Evolutionary conservation across 2,329 filamentous ascomycete genomes (phyloP).

Genomic region (Cladosporium sp.): DNA sequence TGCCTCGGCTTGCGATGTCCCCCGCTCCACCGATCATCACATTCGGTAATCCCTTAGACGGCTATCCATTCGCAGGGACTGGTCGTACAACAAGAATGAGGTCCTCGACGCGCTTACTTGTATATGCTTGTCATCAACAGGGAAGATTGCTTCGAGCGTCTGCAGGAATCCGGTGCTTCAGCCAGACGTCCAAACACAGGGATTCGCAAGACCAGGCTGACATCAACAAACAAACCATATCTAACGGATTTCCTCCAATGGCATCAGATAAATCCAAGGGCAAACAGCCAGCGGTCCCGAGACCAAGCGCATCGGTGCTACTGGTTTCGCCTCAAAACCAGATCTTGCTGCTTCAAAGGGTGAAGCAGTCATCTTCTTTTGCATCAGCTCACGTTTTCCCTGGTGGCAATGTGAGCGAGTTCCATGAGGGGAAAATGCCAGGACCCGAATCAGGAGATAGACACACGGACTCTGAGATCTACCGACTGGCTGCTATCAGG

Average conservation of each 20-base stretch:
- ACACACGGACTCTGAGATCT: constrained; percentile 68
- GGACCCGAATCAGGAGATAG: constrained; percentile 48
- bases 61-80: too few relatives aligned
- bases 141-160: background rate
- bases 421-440: constrained; percentile 67
- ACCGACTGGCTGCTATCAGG: constrained; percentile 77
- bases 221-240: constrained; percentile 12
- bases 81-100: too few relatives aligned
- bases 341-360: constrained; percentile 81
- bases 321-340: constrained; percentile 83
- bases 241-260: constrained; percentile 15
- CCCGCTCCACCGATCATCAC: constrained; percentile 1
- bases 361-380: constrained; percentile 77
- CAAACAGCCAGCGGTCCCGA: constrained; percentile 44
- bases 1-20: constrained; percentile 2
- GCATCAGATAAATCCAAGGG: constrained; percentile 24
- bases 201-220: background rate
- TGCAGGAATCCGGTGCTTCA: background rate
- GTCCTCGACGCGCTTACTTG: background rate
- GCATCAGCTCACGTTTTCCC: constrained; percentile 94
- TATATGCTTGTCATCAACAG: background rate
- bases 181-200: background rate
- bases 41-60: background rate
- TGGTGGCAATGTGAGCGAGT: constrained; percentile 74
- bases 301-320: constrained; percentile 70